These are phyloP conservation scores for Azolla pinnata DNA, from an alignment of 75 land plant genomes.

Conservation along the genomic window DNA sequence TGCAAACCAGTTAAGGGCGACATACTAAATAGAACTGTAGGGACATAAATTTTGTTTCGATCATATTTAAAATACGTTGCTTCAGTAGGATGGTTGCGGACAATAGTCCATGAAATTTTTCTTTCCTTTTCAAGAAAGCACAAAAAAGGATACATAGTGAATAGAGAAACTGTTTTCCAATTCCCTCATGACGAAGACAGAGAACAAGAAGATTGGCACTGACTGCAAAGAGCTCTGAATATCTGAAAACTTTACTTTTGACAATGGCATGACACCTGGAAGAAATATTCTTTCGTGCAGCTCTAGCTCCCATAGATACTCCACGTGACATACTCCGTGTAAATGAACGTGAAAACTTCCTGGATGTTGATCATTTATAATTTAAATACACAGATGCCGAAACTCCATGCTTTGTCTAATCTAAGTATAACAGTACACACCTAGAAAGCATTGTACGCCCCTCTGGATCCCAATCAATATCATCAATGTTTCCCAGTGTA, in stretches of 20 bases:
- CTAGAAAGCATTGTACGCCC: not conserved
- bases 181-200: constrained; percentile 14
- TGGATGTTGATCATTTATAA: not conserved
- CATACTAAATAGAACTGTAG: not conserved
- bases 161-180: constrained; percentile 4
- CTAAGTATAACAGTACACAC: not conserved
- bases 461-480: constrained; percentile 4
- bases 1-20: constrained; percentile 4
- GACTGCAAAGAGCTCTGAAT: constrained; percentile 13
- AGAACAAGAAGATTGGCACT: constrained; percentile 16
- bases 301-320: constrained; percentile 9
- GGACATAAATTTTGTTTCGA: not conserved
- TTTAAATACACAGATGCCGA: not conserved
- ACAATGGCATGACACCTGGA: constrained; percentile 10
- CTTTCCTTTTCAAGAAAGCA: no score
- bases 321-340: constrained; percentile 4
- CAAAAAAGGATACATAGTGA: constrained; percentile 2
- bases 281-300: constrained; percentile 8
- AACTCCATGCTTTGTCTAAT: not conserved
- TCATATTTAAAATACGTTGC: no score
- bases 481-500: not conserved
- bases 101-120: no score
- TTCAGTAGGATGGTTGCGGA: no score
- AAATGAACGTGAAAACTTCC: constrained; percentile 10
- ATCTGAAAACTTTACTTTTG: constrained; percentile 15